Base-by-base conservation (phyloP, 208 protist genomes). In the Trypanosoma cruzi region DNA sequence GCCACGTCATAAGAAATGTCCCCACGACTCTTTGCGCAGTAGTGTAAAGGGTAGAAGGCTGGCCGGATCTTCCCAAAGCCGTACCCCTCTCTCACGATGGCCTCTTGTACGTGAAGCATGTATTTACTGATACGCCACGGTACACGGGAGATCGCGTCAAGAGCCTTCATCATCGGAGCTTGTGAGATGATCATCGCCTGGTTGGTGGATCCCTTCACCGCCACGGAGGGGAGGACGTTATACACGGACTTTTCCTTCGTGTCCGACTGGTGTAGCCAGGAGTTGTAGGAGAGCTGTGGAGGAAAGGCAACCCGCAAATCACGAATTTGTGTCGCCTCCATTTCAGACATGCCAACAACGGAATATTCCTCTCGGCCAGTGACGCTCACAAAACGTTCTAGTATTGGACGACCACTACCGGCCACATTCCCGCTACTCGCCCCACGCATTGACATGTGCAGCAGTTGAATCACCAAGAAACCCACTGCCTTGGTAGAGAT, bases 91-190 rank as follows among this genome's bases (percentile, higher is more conserved):
- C 85, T 86, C 65, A 97, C 87, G 68, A 97, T 94, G 1, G 90
- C 88, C 73, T 97, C 92, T 72, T 97, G 89, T 49, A 97, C 92
- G 74, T 97, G 92, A 22, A 97, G 82, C 82, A 97, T 95, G 72
- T 95, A 97, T 68, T 92, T 91, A 82, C 92, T 94, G 57, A 97
- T 95, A 58, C 92, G 89, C 90, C 92, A 97, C 64, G 89, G 89
- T 46, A 97, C 92, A 26, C 88, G 85, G 5, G 88, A 95, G 72
- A 97, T 94, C 49, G 88, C 89, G 70, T 97, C 92, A 24, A 95
- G 81, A 5, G 92, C 92, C 65, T 89, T 84, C 88, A 97, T 93
- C 87, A 97, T 95, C 26, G 92, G 92, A 4, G 92, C 89, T 70
- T 95, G 89, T 26, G 92, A 95, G 64, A 95, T 86, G 74, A 95